These are phyloP conservation scores for Lepidium africanum DNA, from an alignment of 345 rosid species.

Conservation along the genomic window DNA sequence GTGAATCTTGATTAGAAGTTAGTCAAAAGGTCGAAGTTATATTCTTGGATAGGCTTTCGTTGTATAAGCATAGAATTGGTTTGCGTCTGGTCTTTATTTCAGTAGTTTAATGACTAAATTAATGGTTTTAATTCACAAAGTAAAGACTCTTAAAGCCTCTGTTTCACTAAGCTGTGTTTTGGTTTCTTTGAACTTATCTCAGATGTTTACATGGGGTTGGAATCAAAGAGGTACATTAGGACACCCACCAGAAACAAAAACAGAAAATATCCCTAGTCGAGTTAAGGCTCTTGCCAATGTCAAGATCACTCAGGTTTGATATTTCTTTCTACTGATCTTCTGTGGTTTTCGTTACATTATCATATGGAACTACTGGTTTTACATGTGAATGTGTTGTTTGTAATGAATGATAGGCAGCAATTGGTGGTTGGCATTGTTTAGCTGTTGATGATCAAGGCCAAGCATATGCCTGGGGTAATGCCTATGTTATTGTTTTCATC, in stretches of 20 bases:
- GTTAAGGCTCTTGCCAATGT: constrained; percentile 61
- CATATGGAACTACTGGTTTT: background rate
- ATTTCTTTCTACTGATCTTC: background rate
- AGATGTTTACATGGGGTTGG: constrained; percentile 99
- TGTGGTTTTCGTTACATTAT: background rate
- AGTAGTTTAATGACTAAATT: background rate
- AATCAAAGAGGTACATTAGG: constrained; percentile 99
- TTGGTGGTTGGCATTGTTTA: constrained; percentile 99
- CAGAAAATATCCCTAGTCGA: constrained; percentile 78
- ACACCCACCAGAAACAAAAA: constrained; percentile 81
- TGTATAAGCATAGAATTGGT: constrained; percentile 1
- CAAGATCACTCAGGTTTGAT: constrained; percentile 79
- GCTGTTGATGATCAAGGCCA: constrained; percentile 98
- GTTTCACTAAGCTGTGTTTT: background rate
- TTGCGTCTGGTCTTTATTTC: background rate
- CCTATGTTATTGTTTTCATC: background rate
- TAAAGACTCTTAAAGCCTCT: background rate
- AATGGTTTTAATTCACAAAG: background rate
- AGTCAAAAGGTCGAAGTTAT: background rate
- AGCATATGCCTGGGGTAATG: constrained; percentile 91
- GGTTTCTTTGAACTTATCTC: background rate
- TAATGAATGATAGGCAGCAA: constrained; percentile 66
- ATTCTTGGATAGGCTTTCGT: background rate
- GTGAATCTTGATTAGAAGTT: background rate
- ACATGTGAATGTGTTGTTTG: constrained; percentile 2